Evolutionary conservation across 306 rosid species (phyloP).

Genomic region (Cucurbita argyrosperma): DNA sequence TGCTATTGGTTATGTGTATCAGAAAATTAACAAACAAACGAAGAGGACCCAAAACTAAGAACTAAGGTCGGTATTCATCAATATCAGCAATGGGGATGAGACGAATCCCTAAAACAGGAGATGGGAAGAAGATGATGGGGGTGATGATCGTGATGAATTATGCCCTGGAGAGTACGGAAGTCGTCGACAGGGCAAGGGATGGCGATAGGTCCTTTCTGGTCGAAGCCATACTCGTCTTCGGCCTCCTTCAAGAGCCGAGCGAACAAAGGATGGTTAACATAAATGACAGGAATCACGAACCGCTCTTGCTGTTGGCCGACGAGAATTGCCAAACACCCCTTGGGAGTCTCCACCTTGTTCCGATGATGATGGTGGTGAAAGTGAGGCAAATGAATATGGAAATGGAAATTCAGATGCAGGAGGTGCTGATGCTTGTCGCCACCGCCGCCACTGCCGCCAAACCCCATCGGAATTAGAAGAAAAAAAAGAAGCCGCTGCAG

Average conservation of each 20-base stretch:
- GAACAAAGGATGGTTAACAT: slow-evolving; percentile 82
- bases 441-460: background rate
- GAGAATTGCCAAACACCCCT: slow-evolving; percentile 55
- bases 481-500: too few relatives aligned
- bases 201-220: slow-evolving; percentile 73
- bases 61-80: background rate
- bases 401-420: slow-evolving; percentile 32
- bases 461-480: slow-evolving; percentile 18
- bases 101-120: slow-evolving; percentile 64
- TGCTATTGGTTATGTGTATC: background rate
- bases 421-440: slow-evolving; percentile 7
- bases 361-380: slow-evolving; percentile 15
- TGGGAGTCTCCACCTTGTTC: slow-evolving; percentile 47
- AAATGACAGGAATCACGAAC: slow-evolving; percentile 73
- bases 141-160: slow-evolving; percentile 19
- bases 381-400: slow-evolving; percentile 42
- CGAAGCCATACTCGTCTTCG: slow-evolving; percentile 76
- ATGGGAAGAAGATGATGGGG: slow-evolving; percentile 6
- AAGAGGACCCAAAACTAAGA: background rate
- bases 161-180: slow-evolving; percentile 54
- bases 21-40: background rate
- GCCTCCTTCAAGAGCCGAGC: slow-evolving; percentile 56
- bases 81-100: background rate
- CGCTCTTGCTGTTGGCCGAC: slow-evolving; percentile 61
- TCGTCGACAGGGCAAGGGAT: slow-evolving; percentile 79